Base-by-base conservation (phyloP, 139 green algal species). In the Bryopsis sp. region DNA sequence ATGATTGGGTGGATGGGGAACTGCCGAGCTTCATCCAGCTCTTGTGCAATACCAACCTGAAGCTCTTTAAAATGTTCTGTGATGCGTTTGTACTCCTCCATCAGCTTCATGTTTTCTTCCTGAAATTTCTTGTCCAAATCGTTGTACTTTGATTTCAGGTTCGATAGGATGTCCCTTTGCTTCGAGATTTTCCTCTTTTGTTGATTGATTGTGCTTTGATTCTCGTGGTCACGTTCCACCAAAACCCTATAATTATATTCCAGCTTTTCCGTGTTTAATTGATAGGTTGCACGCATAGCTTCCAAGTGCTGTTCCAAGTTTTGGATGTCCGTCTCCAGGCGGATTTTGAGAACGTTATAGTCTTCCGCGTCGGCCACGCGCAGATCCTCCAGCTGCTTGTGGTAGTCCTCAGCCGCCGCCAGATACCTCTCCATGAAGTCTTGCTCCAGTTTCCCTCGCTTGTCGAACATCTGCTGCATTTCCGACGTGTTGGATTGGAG, bases 211-310 rank as follows among this genome's bases (percentile, higher is more conserved):
- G 87, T 92, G 36, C 60, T 66, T 60, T 76, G 72, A 67, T 83
- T 83, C 59, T 83, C 78, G 48, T 78, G 73, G 64, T 83, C 77
- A 31, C 76, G 50, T 74, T 90, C 80, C 32, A 84, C 72, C 67
- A 95, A 84, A 70, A 95, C 89, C 2, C 85, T 73, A 71, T 88
- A 90, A 82, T 95, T 95, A 77, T 95, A 95, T 70, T 92, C 89
- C 47, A 95, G 81, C 87, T 95, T 93, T 72, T 95, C 89, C 3
- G 81, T 82, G 75, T 95, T 92, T 47, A 93, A 77, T 74, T 93
- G 89, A 75, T 92, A 95, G 7, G 87, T 90, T 24, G 89, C 86
- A 1, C 84, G 77, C 88, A 92, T 95, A 28, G 62, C 47, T 67
- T 92, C 86, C 58, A 94, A 73, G 68, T 95, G 86, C 78, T 89